Conservation (phyloP, 192 early-diverging fungal genomes). For the Mortierella alpina region DNA sequence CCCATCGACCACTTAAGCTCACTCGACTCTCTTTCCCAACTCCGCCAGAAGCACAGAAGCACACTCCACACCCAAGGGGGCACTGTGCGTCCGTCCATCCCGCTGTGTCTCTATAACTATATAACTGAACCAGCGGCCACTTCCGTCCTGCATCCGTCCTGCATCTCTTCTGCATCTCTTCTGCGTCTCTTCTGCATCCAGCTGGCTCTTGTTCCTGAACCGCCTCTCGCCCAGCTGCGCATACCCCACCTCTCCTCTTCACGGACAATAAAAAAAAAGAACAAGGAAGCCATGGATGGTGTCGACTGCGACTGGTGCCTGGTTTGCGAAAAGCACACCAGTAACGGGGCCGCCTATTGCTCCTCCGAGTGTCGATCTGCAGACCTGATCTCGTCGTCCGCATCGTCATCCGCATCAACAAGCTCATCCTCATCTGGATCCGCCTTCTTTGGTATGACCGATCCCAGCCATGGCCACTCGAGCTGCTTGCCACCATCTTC, state of each 20-base stretch:
- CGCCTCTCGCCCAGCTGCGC: too few species aligned
- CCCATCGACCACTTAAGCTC: too few species aligned
- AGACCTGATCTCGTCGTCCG: constrained; percentile 51
- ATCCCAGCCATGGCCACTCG: constrained; percentile 5
- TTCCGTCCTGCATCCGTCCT: too few species aligned
- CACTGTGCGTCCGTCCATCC: too few species aligned
- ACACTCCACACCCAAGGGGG: too few species aligned
- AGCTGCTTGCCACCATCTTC: neutral
- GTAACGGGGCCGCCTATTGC: constrained; percentile 43
- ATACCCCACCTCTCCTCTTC: neutral
- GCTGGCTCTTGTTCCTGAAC: neutral
- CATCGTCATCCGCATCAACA: constrained; percentile 24
- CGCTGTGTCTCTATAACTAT: too few species aligned
- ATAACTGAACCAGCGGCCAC: too few species aligned
- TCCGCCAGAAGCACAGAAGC: too few species aligned
- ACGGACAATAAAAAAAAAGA: neutral
- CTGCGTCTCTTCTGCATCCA: constrained; percentile 2
- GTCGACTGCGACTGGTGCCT: constrained; percentile 57
- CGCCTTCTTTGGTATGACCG: constrained; percentile 28
- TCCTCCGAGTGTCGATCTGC: constrained; percentile 43
- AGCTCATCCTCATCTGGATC: constrained; percentile 13
- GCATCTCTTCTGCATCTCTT: neutral
- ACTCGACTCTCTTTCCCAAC: too few species aligned
- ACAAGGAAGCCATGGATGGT: constrained; percentile 32
- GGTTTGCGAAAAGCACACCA: constrained; percentile 50